A percentile compares a stretch with the other conserved stretches of the same genome.
These are phyloP conservation scores for Saccharomycopsis hybrid DNA, from an alignment of 1,139 yeast species.

Conservation along the genomic window DNA sequence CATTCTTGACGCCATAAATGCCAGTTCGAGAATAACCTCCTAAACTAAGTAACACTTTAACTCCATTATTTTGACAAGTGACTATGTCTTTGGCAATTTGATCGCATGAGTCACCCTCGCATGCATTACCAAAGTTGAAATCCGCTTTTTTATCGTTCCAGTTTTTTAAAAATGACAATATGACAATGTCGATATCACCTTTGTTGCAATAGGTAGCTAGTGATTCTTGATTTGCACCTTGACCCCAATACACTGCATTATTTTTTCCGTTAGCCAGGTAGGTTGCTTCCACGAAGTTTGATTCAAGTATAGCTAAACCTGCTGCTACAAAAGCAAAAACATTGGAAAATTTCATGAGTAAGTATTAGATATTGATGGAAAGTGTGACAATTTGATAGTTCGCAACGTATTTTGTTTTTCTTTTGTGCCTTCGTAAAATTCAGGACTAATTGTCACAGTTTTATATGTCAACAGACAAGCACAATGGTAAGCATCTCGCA, in stretches of 20 bases:
- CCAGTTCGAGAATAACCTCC: constrained; percentile 68
- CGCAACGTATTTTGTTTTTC: too few relatives aligned
- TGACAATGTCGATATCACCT: constrained; percentile 61
- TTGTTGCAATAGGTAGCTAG: constrained; percentile 64
- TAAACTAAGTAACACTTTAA: constrained; percentile 57
- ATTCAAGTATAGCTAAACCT: too few relatives aligned
- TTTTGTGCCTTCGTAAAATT: too few relatives aligned
- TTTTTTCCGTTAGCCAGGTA: constrained; percentile 44
- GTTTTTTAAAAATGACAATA: constrained; percentile 61
- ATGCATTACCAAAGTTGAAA: constrained; percentile 67
- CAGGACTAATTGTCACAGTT: too few relatives aligned
- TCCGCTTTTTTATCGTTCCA: constrained; percentile 34
- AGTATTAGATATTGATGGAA: too few relatives aligned
- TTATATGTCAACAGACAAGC: too few relatives aligned
- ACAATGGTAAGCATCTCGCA: too few relatives aligned
- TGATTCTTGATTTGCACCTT: constrained; percentile 61
- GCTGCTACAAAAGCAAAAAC: too few relatives aligned
- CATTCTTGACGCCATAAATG: constrained; percentile 42
- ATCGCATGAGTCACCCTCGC: constrained; percentile 48
- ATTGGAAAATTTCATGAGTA: too few relatives aligned
- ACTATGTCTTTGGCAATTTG: constrained; percentile 58
- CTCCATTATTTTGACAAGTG: constrained; percentile 60
- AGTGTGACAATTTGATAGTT: too few relatives aligned
- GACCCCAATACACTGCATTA: constrained; percentile 90
- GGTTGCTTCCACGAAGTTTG: constrained; percentile 34